Conservation (phyloP, 108 stramenopile genomes). For the Epipyxis sp. region DNA sequence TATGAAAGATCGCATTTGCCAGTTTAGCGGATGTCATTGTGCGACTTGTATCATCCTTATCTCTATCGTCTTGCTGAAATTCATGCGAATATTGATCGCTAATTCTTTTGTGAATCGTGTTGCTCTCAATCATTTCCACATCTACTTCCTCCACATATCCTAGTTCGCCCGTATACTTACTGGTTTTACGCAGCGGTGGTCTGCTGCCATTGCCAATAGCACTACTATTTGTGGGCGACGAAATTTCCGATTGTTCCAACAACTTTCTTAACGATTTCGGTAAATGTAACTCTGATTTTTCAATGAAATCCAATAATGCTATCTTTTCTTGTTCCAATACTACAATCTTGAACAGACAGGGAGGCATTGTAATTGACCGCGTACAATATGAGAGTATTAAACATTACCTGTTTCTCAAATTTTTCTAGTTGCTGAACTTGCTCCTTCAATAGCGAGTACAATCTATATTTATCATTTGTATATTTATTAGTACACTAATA, state of each 20-base stretch:
- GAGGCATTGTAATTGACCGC: background rate
- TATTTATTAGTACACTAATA: too few species aligned
- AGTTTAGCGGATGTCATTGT: too few species aligned
- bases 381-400: too few species aligned
- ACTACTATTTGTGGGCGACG: too few species aligned
- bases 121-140: background rate
- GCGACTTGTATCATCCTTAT: too few species aligned
- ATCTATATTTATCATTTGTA: too few species aligned
- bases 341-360: background rate
- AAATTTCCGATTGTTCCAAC: background rate
- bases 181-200: background rate
- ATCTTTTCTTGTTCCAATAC: background rate
- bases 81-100: too few species aligned
- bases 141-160: constrained; percentile 21
- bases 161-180: background rate
- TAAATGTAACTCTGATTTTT: background rate
- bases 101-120: too few species aligned
- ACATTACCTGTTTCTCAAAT: constrained; percentile 15
- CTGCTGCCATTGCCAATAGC: background rate
- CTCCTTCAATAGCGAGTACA: constrained; percentile 2
- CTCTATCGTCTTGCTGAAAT: too few species aligned
- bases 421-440: background rate
- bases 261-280: background rate
- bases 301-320: background rate
- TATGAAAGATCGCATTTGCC: too few species aligned